phyloP scores from a whole-genome alignment of 2,329 filamentous ascomycete genomes.

The Scleromitrula shiraiana region DNA sequence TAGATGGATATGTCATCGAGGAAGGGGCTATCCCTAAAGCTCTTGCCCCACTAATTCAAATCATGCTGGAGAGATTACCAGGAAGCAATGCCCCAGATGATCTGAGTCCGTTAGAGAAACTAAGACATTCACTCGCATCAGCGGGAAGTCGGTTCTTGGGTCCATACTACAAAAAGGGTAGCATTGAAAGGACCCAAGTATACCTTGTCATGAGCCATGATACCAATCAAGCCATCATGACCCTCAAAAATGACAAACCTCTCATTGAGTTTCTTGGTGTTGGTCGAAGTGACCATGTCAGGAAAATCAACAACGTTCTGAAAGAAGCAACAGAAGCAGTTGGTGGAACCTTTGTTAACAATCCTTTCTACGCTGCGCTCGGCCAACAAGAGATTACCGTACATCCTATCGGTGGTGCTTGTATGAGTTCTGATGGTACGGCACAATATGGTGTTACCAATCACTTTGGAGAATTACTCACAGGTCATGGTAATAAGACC shows the following conservation, averaged over 20 bases:
- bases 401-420: conserved; percentile 58
- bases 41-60: conserved; percentile 47
- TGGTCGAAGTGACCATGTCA: conserved; percentile 46
- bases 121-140: conserved; percentile 41
- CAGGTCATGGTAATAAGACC: conserved; percentile 41
- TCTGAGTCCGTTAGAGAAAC: conserved; percentile 33
- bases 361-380: conserved; percentile 49
- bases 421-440: conserved; percentile 52
- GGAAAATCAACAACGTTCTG: conserved; percentile 44
- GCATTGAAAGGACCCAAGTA: conserved; percentile 51
- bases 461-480: conserved; percentile 53
- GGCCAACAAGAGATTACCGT: conserved; percentile 54
- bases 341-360: conserved; percentile 52
- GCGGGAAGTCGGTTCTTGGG: conserved; percentile 49
- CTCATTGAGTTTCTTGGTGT: conserved; percentile 53
- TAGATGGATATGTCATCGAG: conserved; percentile 57
- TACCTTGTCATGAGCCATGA: conserved; percentile 44
- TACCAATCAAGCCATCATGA: conserved; percentile 49
- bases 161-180: conserved; percentile 47
- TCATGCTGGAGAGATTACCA: conserved; percentile 47
- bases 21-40: conserved; percentile 54
- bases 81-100: conserved; percentile 35
- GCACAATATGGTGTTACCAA: conserved; percentile 51
- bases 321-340: conserved; percentile 47
- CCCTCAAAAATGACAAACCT: conserved; percentile 51